Base-by-base conservation (phyloP, 2,329 filamentous ascomycete species). In the Fusarium sp. region DNA sequence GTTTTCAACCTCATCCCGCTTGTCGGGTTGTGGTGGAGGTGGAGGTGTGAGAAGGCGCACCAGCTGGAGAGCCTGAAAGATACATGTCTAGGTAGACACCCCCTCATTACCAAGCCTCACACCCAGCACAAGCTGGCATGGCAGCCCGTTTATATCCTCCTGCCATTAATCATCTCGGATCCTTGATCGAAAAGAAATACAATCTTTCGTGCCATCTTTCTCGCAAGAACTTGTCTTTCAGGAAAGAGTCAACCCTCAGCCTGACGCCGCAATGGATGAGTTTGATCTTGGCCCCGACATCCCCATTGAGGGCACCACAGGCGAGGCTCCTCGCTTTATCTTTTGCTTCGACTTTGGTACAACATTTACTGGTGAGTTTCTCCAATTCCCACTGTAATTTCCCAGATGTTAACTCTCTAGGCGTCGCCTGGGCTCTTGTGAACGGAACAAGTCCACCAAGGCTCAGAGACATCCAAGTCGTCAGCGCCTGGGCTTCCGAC, bases 291-390 rank as follows among this genome's bases (percentile, higher is more conserved):
- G 27, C 1, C 27, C 50, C 2, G 45, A 58, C 6, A 38, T 58
- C n/a, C 36, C 35, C 0, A 14, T 27, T 7, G 8, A n/a, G n/a
- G 38, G 18, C 18, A 29, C 47, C 10, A 29, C 11, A 8, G 50
- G 33, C 29, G 60, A 63, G 8, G 64, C 58, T 1, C 61, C 29
- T 5, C 64, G 70, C 10, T 73, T 73, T 29, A 58, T 73, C 18
- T 52, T 73, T 9, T 70, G 70, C 60, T 59, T 73, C 27, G 70
- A 73, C 61, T 73, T 70, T 20, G 70, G 70, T 2, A 73, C 70
- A 14, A 73, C 70, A 5, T 73, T 54, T 14, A 54, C 50, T 6
- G 50, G 50, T 33, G 22, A 35, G 33, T 40, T 20, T 16, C 33
- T 16, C 8, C 6, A 1, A 33, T 54, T 5, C 25, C 45, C 3